Base-by-base conservation (phyloP, 768 basidiomycete species). In the Russula virescens region DNA sequence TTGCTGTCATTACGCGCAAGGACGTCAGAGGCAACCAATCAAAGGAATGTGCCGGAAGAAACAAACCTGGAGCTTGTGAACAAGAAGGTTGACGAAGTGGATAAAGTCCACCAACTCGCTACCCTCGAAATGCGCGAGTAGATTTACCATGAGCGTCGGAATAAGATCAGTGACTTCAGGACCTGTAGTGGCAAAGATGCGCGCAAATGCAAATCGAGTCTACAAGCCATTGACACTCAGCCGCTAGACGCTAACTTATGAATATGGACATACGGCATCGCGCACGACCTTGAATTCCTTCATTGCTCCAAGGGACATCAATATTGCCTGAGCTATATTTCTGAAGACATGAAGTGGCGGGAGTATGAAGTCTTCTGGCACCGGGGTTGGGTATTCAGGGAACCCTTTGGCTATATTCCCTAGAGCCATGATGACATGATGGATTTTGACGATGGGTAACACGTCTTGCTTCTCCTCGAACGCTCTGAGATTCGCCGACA, bases 331-430 rank as follows among this genome's bases (percentile, higher is more conserved):
- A 0, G 92, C 90, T 69, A 91, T 84, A 72, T 91, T 85, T 62
- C 83, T 81, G 75, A 98, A 97, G 16, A 92, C 84, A 55, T 87
- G 83, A 58, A 92, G 73, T 1, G 86, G 84, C 0, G 93, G 89
- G 21, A 85, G 76, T 10, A 84, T 79, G 68, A 87, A 88, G 35
- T 83, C 84, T 68, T 82, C 80, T 0, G 85, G 83, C 1, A 86
- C 75, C 1, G 84, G 81, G 18, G 81, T 83, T 47, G 91, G 89
- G 69, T 89, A 88, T 71, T 94, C 93, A 0, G 97, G 97, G 75
- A 98, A 98, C 14, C 97, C 97, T 75, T 97, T 97, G 40, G 94
- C 90, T 59, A 98, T 84, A 69, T 91, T 93, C 14, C 96, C 96
- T 23, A 98, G 79, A 3, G 96, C 94, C 86, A 96, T 89, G 72